phyloP scores from a whole-genome alignment of 331 rosid genomes.

The Prunus yedoensis region DNA sequence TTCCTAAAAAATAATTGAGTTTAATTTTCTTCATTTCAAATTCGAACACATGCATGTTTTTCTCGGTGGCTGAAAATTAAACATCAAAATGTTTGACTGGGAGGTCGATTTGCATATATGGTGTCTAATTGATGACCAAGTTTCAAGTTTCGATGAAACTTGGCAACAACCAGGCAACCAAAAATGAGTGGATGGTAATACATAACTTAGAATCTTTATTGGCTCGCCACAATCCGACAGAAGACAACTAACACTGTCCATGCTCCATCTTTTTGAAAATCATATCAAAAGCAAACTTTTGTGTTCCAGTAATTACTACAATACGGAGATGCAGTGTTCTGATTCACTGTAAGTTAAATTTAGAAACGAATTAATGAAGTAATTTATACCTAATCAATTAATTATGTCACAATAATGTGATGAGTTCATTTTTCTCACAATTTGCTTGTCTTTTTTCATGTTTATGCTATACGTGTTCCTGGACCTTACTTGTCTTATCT shows the following conservation, averaged over 20 bases:
- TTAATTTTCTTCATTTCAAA: background rate
- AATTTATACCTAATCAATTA: background rate
- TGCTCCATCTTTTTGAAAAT: conserved; percentile 1
- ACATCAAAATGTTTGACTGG: background rate
- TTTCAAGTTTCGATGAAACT: background rate
- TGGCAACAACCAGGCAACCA: background rate
- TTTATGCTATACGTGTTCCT: background rate
- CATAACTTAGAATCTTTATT: background rate
- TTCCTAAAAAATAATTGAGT: no score
- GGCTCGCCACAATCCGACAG: background rate
- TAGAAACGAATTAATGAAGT: background rate
- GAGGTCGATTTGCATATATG: conserved; percentile 1
- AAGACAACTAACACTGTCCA: conserved; percentile 2
- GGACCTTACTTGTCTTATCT: conserved; percentile 12
- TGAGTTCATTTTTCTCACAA: no score
- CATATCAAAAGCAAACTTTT: background rate
- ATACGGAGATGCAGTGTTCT: background rate
- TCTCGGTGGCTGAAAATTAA: background rate
- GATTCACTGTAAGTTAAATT: background rate
- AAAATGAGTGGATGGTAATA: conserved; percentile 12
- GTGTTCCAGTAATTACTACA: background rate
- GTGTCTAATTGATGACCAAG: conserved; percentile 11
- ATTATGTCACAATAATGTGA: background rate
- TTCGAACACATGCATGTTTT: background rate
- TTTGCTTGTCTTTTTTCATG: no score